phyloP scores from a whole-genome alignment of 768 basidiomycete genomes.

The Leccinum disarticulatum region DNA sequence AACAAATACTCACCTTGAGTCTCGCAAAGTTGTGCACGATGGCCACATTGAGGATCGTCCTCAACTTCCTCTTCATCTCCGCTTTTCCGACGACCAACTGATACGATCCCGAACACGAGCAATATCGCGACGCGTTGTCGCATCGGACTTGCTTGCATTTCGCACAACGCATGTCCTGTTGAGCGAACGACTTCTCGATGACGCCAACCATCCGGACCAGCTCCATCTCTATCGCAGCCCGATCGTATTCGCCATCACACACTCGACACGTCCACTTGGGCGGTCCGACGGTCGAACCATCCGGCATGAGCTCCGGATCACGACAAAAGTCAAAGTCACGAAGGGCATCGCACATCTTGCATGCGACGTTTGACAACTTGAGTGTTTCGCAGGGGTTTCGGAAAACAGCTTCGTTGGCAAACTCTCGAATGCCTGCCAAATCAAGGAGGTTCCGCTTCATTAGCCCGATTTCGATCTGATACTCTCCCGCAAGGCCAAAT shows the following conservation, averaged over 20 bases:
- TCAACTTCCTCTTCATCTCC: slow-evolving; percentile 69
- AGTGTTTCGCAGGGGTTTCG: slow-evolving; percentile 90
- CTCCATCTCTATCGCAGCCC: slow-evolving; percentile 81
- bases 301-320: slow-evolving; percentile 78
- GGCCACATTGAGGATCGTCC: slow-evolving; percentile 83
- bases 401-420: slow-evolving; percentile 81
- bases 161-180: slow-evolving; percentile 86
- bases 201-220: slow-evolving; percentile 74
- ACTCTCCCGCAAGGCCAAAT: slow-evolving; percentile 77
- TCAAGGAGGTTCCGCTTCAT: slow-evolving; percentile 89
- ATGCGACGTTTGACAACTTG: slow-evolving; percentile 83
- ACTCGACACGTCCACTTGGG: slow-evolving; percentile 65
- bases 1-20: slow-evolving; percentile 52
- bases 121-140: slow-evolving; percentile 83
- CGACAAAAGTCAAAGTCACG: slow-evolving; percentile 96
- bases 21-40: slow-evolving; percentile 67
- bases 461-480: slow-evolving; percentile 82
- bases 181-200: slow-evolving; percentile 72
- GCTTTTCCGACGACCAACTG: slow-evolving; percentile 68
- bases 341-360: slow-evolving; percentile 79
- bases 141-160: slow-evolving; percentile 91
- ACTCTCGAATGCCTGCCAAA: slow-evolving; percentile 82
- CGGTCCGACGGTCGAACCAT: slow-evolving; percentile 45
- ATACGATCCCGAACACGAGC: slow-evolving; percentile 87
- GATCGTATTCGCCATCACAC: slow-evolving; percentile 87